Percentiles rank a stretch among this genome's conserved stretches.
Conservation (phyloP, 1,284 basidiomycete genomes). For the Puccinia triticina region DNA sequence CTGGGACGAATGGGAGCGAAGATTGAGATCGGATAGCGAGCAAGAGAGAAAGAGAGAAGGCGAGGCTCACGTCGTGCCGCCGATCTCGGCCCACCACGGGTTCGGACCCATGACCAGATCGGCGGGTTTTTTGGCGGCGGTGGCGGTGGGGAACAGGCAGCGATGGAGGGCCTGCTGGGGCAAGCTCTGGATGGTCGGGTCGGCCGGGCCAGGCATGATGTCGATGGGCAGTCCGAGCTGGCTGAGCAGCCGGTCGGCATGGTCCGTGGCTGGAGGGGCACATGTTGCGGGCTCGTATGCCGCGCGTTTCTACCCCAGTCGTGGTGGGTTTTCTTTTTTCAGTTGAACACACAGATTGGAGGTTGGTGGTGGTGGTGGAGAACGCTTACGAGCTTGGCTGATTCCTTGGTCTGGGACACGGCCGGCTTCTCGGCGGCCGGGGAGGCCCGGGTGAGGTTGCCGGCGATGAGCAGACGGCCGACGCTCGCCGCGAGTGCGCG, state of each 20-base stretch:
- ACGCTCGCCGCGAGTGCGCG: slow-evolving; percentile 71
- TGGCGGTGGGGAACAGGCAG: slow-evolving; percentile 77
- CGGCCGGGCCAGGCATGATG: slow-evolving; percentile 79
- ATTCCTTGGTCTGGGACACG: not conserved
- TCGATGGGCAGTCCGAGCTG: slow-evolving; percentile 78
- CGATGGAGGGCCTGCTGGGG: slow-evolving; percentile 92
- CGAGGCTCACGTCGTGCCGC: slow-evolving; percentile 60
- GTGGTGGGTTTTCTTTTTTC: not conserved
- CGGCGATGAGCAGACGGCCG: slow-evolving; percentile 79
- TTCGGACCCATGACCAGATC: slow-evolving; percentile 82
- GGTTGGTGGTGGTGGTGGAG: not conserved
- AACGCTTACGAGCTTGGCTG: not conserved
- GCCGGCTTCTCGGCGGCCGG: not conserved
- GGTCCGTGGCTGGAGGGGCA: slow-evolving; percentile 73
- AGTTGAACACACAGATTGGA: too few species aligned
- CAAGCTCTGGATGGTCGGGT: slow-evolving; percentile 83
- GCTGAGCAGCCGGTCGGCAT: slow-evolving; percentile 71
- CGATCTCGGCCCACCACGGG: slow-evolving; percentile 76
- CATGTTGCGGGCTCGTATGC: slow-evolving; percentile 69
- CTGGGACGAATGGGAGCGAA: slow-evolving; percentile 59
- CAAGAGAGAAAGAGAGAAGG: not conserved
- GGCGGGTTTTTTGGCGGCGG: slow-evolving; percentile 65
- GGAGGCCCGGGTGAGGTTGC: slow-evolving; percentile 71
- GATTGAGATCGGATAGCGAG: not conserved
- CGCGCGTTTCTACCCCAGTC: slow-evolving; percentile 65